Evolutionary conservation across 2,329 filamentous ascomycete species (phyloP), one percentile per base, ranked within the genome.

Genomic region (Tolypocladium endophyticum): DNA sequence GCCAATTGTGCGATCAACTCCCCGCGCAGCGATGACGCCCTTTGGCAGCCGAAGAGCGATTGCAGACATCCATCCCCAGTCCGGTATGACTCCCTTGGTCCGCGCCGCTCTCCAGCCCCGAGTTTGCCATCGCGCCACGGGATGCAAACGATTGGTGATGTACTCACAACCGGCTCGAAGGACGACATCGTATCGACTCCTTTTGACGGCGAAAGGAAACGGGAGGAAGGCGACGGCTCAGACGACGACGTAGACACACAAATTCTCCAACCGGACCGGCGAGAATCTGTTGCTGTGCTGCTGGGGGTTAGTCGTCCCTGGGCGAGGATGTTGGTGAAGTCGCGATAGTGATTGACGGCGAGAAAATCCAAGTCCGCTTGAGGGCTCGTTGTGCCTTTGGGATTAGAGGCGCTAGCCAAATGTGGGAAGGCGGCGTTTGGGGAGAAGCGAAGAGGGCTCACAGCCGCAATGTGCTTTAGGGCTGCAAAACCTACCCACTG

Each of bases 161-260:
- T 72, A 87, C 85, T 87, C 79, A 87, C 85, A 81, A 86, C 84
- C 77, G 79, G 75, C 81, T 87, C 85, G 79, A 87, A 87, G 73
- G 81, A 83, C 76, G 84, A 87, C 84, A 87, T 87, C 75, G 80
- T 83, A 70, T 66, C 68, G 71, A 76, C 72, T 74, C 68, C 68
- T 63, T 43, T 63, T 64, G 67, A 62, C 68, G 66, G 63, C 63
- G 67, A 68, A 68, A 64, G 64, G 58, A 66, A 64, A 66, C 63
- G 58, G 64, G 64, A 63, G 66, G 68, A 70, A 70, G 69, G 69
- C 66, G 65, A 68, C 68, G 71, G 68, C 66, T 72, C 68, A 69
- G 65, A 69, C 64, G 67, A 70, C 66, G 66, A 67, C 65, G 65
- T 68, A 66, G 62, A 69, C 65, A 73, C 64, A 67, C 69, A 72